A percentile compares a stretch with the other conserved stretches of the same genome.
phyloP scores from a whole-genome alignment of 805 yeast species.

The Kodamaea leandrae region DNA sequence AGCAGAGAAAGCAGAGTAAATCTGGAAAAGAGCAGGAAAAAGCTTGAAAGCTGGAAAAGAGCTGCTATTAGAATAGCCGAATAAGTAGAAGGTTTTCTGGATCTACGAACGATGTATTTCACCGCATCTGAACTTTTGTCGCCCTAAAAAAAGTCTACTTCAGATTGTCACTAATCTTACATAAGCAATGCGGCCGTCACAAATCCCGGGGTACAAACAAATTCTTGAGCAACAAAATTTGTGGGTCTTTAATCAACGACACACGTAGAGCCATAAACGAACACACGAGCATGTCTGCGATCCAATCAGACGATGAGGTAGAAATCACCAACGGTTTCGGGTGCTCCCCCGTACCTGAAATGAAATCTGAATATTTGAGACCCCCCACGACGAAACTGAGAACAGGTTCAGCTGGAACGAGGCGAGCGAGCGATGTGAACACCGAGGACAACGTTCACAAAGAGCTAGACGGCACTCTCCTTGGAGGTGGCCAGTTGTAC shows the following conservation, averaged over 20 bases:
- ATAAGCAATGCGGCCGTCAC: conserved; percentile 1
- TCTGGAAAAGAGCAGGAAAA: no score
- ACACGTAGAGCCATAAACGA: background rate
- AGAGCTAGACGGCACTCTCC: conserved; percentile 64
- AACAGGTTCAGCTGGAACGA: conserved; percentile 2
- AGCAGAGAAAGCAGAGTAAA: no score
- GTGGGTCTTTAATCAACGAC: background rate
- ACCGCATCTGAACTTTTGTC: background rate
- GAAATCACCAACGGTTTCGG: conserved; percentile 40
- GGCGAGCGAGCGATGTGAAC: conserved; percentile 41
- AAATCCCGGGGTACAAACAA: conserved; percentile 11
- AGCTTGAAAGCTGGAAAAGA: no score
- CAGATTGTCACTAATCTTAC: background rate
- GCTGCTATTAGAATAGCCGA: no score
- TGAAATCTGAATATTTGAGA: conserved; percentile 18
- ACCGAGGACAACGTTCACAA: conserved; percentile 63
- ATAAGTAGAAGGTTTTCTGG: no score
- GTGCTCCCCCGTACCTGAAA: conserved; percentile 24
- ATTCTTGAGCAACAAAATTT: conserved; percentile 2
- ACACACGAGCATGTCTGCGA: conserved; percentile 15
- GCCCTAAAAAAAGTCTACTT: no score
- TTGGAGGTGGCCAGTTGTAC: conserved; percentile 69
- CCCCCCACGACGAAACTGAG: conserved; percentile 18
- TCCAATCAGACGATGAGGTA: conserved; percentile 27
- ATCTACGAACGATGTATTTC: no score